These are phyloP conservation scores for Lolium rigidum DNA, from an alignment of 176 grass and related monocot genomes.

Conservation along the genomic window DNA sequence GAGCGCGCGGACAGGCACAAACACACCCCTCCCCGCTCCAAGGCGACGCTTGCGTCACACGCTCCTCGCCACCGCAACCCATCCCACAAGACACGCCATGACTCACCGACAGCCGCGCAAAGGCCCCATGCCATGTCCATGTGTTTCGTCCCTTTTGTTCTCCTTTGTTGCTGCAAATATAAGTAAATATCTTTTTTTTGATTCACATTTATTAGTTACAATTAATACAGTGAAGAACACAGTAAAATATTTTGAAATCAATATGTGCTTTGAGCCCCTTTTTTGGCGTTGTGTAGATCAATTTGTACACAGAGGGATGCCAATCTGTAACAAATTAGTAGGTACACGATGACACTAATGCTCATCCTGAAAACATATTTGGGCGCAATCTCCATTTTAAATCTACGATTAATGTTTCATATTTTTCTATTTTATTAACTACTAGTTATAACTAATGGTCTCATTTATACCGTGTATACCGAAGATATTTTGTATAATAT, in stretches of 20 bases:
- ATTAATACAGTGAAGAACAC: not conserved
- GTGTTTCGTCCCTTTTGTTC: no score
- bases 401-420: no score
- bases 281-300: not conserved
- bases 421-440: no score
- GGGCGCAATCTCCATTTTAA: no score
- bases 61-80: slow-evolving; percentile 32
- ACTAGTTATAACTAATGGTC: no score
- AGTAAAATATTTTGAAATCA: not conserved
- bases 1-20: no score
- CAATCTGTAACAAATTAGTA: not conserved
- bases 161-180: not conserved
- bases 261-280: not conserved
- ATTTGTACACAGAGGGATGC: not conserved
- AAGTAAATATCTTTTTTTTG: not conserved
- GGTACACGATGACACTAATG: no score
- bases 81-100: not conserved
- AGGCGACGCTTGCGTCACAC: slow-evolving; percentile 1
- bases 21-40: not conserved
- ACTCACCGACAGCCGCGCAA: slow-evolving; percentile 3
- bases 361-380: no score
- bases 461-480: no score
- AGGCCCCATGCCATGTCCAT: no score
- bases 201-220: not conserved
- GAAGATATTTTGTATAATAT: no score